Evolutionary conservation across 257 asterid genomes (phyloP).

Genomic region (Nicotiana noctiflora): DNA sequence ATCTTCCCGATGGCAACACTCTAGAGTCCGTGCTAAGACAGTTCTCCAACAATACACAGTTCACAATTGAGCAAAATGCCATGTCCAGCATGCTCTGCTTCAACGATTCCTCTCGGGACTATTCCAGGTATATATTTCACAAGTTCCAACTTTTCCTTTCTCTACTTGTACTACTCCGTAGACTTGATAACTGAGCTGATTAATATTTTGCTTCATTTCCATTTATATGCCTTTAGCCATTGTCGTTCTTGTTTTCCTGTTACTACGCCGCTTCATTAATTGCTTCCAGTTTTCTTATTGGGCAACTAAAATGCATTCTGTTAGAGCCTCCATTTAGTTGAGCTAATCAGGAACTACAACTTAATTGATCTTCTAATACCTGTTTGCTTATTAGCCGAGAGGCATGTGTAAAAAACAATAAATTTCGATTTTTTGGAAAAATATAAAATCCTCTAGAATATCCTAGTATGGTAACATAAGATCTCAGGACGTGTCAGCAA

Average conservation of each 20-base stretch:
- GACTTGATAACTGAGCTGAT: neutral
- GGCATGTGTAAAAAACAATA: too few relatives aligned
- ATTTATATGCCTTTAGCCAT: neutral
- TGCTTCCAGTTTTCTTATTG: neutral
- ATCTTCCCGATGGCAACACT: conserved; percentile 48
- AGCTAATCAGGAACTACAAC: neutral
- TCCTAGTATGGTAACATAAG: too few relatives aligned
- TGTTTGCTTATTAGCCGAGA: neutral
- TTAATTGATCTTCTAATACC: neutral
- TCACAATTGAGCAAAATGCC: conserved; percentile 73
- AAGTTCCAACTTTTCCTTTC: neutral
- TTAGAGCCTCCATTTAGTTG: neutral
- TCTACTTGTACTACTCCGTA: neutral
- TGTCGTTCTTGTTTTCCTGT: neutral
- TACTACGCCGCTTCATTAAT: neutral
- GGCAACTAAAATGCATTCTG: neutral
- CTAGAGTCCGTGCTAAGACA: conserved; percentile 39
- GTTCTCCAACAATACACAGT: conserved; percentile 51
- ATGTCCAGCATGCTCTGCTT: conserved; percentile 64
- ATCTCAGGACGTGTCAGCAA: too few relatives aligned
- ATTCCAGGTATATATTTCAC: conserved; percentile 36
- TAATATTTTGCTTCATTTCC: neutral
- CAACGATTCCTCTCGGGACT: conserved; percentile 41
- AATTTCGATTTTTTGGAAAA: too few relatives aligned
- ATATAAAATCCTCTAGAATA: too few relatives aligned